These are phyloP conservation scores for Camellia granthamiana DNA, from an alignment of 148 eudicot species.

Conservation along the genomic window DNA sequence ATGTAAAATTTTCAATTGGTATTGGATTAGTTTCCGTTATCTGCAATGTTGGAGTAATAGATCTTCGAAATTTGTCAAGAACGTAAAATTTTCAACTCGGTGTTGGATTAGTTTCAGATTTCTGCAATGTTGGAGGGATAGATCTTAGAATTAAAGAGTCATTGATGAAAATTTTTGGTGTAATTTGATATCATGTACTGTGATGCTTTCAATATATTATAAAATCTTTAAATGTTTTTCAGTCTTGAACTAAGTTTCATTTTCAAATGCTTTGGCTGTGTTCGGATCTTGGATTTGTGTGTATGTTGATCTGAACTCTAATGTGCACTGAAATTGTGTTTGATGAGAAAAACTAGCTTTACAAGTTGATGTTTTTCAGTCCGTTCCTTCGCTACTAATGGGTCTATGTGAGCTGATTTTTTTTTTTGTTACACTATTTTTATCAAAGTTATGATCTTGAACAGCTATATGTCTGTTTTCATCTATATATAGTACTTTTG, in stretches of 20 bases:
- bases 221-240: background rate
- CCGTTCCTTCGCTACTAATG: too few relatives aligned
- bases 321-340: background rate
- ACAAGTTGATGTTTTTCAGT: background rate
- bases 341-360: background rate
- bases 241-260: background rate
- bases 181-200: background rate
- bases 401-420: too few relatives aligned
- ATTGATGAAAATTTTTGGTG: background rate
- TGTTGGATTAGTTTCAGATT: conserved; percentile 1
- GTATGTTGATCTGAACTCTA: background rate
- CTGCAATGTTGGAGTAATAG: background rate
- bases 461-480: too few relatives aligned
- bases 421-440: too few relatives aligned
- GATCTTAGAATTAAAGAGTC: background rate
- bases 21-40: conserved; percentile 1
- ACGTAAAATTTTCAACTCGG: conserved; percentile 3
- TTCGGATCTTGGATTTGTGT: background rate
- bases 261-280: background rate
- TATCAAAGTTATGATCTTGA: too few relatives aligned
- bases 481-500: too few relatives aligned
- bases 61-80: too few relatives aligned
- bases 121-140: background rate
- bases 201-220: background rate
- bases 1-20: conserved; percentile 1